Base-by-base conservation (phyloP, 495 filamentous ascomycete genomes). In the Usnea hakonensis region DNA sequence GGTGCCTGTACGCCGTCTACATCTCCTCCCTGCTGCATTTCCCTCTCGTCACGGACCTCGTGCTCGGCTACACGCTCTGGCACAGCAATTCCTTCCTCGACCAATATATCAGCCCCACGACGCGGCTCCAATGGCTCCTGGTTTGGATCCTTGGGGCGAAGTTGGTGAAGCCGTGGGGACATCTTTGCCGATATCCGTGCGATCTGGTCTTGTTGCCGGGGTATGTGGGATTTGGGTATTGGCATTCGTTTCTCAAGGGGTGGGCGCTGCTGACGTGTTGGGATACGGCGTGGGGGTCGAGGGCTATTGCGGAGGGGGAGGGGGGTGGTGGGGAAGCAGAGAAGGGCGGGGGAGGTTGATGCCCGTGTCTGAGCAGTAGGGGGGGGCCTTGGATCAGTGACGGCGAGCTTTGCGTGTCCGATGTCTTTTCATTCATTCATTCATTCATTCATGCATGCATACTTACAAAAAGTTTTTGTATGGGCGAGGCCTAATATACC, bases 1-100 rank as follows among this genome's bases (percentile, higher is more conserved):
- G 82, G 78, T 83, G 78, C 68, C 77, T 80, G 8, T 88, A 84
- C 65, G 79, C 85, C 33, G 79, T 88, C 52, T 81, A 85, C 64
- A 67, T 86, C 52, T 82, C 81, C 9, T 77, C 79, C 43, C 74
- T 87, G 54, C 78, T 83, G 59, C 83, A 84, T 52, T 81, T 85
- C 69, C 79, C 85, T 0, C 71, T 84, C 35, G 63, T 83, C 59
- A 79, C 78, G 62, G 85, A 88, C 70, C 65, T 74, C 54, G 68
- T 78, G 0, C 70, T 87, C 16, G 46, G 79, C 56, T 17, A 58
- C 36, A 59, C 61, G 9, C 61, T 64, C 19, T 40, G 26, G 19
- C 0, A 21, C 7, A n/a, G n/a, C n/a, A n/a, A n/a, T n/a, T n/a
- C n/a, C n/a, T n/a, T n/a, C n/a, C n/a, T n/a, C n/a, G n/a, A n/a